A percentile compares a stretch with the other conserved stretches of the same genome.
Evolutionary conservation across 1,284 basidiomycete genomes (phyloP).

Genomic region (Marasmius tenuissimus): DNA sequence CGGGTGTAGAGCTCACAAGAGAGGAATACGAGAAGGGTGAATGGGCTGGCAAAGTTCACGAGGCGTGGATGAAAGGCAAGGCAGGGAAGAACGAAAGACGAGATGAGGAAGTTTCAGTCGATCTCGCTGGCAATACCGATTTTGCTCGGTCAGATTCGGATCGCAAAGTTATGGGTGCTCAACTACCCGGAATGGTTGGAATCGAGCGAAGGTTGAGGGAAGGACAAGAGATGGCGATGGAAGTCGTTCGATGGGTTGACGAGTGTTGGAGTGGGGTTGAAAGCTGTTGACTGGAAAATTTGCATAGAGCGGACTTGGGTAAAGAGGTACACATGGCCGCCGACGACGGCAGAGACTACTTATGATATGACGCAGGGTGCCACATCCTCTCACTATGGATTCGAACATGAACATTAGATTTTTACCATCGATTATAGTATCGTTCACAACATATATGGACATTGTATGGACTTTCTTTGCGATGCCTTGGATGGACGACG

Average conservation of each 20-base stretch:
- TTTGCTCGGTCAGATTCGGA: neutral
- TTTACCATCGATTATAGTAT: no score
- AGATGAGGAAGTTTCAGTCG: neutral
- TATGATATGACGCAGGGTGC: no score
- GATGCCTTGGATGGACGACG: no score
- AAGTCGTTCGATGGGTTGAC: slow-evolving; percentile 51
- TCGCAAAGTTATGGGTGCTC: neutral
- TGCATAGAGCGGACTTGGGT: neutral
- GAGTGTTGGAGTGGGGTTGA: slow-evolving; percentile 13
- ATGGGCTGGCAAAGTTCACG: slow-evolving; percentile 58
- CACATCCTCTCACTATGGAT: no score
- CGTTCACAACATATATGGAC: no score
- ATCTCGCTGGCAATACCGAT: neutral
- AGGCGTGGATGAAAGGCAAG: slow-evolving; percentile 52
- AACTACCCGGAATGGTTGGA: slow-evolving; percentile 20
- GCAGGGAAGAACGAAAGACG: slow-evolving; percentile 43
- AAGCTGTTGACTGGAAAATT: neutral
- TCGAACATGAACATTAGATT: no score
- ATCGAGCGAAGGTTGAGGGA: slow-evolving; percentile 37
- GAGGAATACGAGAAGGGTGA: slow-evolving; percentile 66
- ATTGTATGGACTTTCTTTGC: no score
- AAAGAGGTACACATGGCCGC: no score
- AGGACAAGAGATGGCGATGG: slow-evolving; percentile 47
- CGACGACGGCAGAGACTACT: no score
- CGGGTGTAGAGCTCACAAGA: slow-evolving; percentile 64